phyloP scores from a whole-genome alignment of 2,329 filamentous ascomycete species.

The Zymoseptoria passerinii region DNA sequence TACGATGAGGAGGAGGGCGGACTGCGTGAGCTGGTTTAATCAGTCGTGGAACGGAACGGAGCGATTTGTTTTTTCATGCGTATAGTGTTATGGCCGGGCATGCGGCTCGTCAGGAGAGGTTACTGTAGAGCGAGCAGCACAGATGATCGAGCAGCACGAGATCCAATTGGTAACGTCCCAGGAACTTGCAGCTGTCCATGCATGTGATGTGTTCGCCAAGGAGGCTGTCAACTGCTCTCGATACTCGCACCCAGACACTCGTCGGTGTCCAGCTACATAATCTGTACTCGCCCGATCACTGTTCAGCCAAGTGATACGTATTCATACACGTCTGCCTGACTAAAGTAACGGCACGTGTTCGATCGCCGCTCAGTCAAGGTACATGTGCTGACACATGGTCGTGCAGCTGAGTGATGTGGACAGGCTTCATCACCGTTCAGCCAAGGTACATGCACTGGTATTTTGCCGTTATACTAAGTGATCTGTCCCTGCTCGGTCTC shows the following conservation, averaged over 20 bases:
- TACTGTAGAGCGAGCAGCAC: too few relatives aligned
- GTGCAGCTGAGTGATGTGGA: background rate
- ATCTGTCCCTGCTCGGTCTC: background rate
- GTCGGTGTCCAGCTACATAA: background rate
- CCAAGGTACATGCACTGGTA: background rate
- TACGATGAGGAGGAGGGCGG: constrained; percentile 47
- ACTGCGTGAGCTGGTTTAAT: background rate
- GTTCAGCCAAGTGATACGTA: background rate
- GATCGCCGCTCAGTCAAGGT: background rate
- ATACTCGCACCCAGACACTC: too few relatives aligned
- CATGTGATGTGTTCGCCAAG: too few relatives aligned
- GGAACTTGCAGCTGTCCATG: too few relatives aligned
- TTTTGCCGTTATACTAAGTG: background rate
- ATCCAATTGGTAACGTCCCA: too few relatives aligned
- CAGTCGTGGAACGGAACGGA: background rate
- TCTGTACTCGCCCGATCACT: background rate
- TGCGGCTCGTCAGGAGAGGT: too few relatives aligned
- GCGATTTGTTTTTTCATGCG: too few relatives aligned
- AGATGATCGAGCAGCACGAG: too few relatives aligned
- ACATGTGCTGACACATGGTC: background rate
- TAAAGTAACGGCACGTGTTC: too few relatives aligned
- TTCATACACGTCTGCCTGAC: too few relatives aligned
- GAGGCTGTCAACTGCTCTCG: too few relatives aligned
- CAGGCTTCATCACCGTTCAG: background rate
- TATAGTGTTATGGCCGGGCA: background rate